Evolutionary conservation across 768 basidiomycete genomes (phyloP).

Genomic region (Lactifluus subvellereus): DNA sequence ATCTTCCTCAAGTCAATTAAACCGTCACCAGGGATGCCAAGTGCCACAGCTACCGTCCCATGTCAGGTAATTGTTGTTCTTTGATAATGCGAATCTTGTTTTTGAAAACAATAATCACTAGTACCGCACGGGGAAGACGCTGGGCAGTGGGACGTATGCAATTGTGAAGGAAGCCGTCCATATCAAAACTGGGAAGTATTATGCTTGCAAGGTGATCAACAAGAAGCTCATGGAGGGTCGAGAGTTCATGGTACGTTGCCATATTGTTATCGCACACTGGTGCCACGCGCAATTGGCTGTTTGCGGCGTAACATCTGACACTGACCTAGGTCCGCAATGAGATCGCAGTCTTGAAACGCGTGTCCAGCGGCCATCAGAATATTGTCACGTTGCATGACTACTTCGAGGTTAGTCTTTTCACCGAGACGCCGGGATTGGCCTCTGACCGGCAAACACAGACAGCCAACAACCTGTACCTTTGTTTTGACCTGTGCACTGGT

Average conservation of each 20-base stretch:
- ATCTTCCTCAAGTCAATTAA: neutral
- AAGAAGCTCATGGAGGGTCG: slow-evolving; percentile 98
- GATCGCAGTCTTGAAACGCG: slow-evolving; percentile 88
- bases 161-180: slow-evolving; percentile 95
- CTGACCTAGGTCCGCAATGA: slow-evolving; percentile 82
- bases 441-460: slow-evolving; percentile 44
- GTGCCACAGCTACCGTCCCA: slow-evolving; percentile 37
- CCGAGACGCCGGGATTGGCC: neutral
- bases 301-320: slow-evolving; percentile 16
- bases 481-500: slow-evolving; percentile 94
- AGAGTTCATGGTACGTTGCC: slow-evolving; percentile 82
- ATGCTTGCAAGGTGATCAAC: slow-evolving; percentile 99
- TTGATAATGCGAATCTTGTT: neutral
- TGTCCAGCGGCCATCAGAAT: slow-evolving; percentile 85
- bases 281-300: neutral
- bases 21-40: slow-evolving; percentile 27
- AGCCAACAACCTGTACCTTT: slow-evolving; percentile 87
- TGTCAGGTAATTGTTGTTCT: slow-evolving; percentile 36
- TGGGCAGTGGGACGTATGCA: slow-evolving; percentile 90
- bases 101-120: slow-evolving; percentile 28
- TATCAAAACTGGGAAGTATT: slow-evolving; percentile 88
- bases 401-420: slow-evolving; percentile 63
- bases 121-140: slow-evolving; percentile 85
- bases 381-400: slow-evolving; percentile 95
- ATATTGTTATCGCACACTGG: neutral